Evolutionary conservation across 164 flowering plant species (phyloP), one percentile per base, ranked within the genome.

Genomic region (Santalum album): DNA sequence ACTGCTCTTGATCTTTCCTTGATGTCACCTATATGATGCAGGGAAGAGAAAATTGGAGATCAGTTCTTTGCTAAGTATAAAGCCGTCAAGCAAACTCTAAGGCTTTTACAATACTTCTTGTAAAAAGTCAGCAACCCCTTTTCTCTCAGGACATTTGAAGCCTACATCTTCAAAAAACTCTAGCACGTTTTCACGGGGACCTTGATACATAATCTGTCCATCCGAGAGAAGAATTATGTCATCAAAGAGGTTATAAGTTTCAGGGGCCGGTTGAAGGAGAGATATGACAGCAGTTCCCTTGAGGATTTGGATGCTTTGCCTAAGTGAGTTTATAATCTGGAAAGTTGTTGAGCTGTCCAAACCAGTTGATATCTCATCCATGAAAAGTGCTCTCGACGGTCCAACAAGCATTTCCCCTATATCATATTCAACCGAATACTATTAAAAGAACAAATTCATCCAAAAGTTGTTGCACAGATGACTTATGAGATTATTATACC

Each of bases 281-380:
- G 96, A 82, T 36, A 87, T 81, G 29, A 87, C 23, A 10, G 83
- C 81, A 5, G 90, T 84, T 48, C 78, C 83, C 19, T 75, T 54
- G 18, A 82, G 69, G 45, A 83, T 69, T 63, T 83, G 92, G 36
- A 79, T 65, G 3, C 56, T 45, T 46, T 88, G 83, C 64, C 63
- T 64, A 0, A 88, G 47, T 16, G 78, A 72, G 49, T 83, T 83
- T 62, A 85, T 81, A 49, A 88, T 81, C 53, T 79, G 80, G 59
- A 34, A 88, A 10, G 92, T 85, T 12, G 92, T 88, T 1, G 94
- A 88, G 57, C 85, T 88, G 65, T 88, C 94, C 49, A 88, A 60
- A 29, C 96, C 96, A 7, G 88, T 88, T 0, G 96, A 88, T 65
- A 88, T 88, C 69, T 85, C 94, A 50, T 88, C 96, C 96, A 88